Conservation (phyloP, 768 basidiomycete genomes). For the Termitomyces sp. region DNA sequence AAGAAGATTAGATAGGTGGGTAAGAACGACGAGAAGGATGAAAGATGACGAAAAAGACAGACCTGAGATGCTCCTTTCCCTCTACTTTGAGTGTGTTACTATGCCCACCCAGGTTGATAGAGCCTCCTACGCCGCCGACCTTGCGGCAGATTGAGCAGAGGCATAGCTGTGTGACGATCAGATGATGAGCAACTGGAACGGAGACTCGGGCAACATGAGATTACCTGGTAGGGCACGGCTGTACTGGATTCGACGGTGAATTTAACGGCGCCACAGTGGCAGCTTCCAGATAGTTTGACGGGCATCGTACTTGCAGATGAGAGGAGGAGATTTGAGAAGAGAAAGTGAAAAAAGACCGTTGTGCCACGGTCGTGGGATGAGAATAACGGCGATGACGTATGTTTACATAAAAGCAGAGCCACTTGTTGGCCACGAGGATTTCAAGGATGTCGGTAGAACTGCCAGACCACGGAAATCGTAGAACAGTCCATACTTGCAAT, state of each 20-base stretch:
- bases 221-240: slow-evolving; percentile 61
- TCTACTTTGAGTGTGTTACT: slow-evolving; percentile 47
- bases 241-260: slow-evolving; percentile 52
- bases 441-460: no score
- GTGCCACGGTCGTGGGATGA: no score
- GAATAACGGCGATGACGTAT: no score
- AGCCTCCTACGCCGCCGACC: slow-evolving; percentile 61
- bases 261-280: slow-evolving; percentile 49
- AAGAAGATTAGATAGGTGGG: background rate
- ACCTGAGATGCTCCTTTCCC: slow-evolving; percentile 57
- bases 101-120: slow-evolving; percentile 62
- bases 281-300: slow-evolving; percentile 50
- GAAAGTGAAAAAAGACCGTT: no score
- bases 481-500: no score
- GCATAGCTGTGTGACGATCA: slow-evolving; percentile 41
- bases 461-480: no score
- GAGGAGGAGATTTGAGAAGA: no score
- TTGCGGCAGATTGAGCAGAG: slow-evolving; percentile 71
- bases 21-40: background rate
- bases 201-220: background rate
- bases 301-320: no score
- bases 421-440: no score
- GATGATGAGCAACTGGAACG: background rate
- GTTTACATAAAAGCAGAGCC: no score
- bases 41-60: background rate